Evolutionary conservation across 2,329 filamentous ascomycete species (phyloP), one percentile per base, ranked within the genome.

Genomic region (Fusarium scirpi): DNA sequence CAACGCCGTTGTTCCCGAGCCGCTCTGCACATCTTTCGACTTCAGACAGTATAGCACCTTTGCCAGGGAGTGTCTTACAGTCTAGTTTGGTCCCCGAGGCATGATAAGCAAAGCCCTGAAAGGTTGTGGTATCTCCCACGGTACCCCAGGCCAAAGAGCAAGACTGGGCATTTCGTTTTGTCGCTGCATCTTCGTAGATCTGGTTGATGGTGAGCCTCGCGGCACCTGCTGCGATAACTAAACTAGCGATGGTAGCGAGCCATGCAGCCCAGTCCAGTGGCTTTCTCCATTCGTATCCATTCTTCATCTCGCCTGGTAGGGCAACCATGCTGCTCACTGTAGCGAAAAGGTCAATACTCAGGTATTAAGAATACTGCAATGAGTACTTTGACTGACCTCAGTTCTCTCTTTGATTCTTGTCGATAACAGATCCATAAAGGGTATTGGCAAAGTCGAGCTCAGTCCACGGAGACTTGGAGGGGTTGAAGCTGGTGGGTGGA

Each of bases 321-420:
- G 10, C 34, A 38, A 38, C 34, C 34, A 38, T n/a, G 18, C 34
- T 38, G 9, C 3, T 38, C 9, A 11, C 34, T 38, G 18, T n/a
- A 38, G 34, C 9, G 9, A n/a, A 38, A n/a, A 2, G 18, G 34
- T 38, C 10, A 38, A n/a, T n/a, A 32, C 5, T 11, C 18, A 12
- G 18, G 10, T n/a, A n/a, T 7, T 4, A 1, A 11, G 10, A 0
- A n/a, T 7, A 10, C 3, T 38, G 6, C 6, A 12, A n/a, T 11
- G 18, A n/a, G 4, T 10, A 3, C 0, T 4, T 38, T 7, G 18
- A 38, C 34, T 38, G 18, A 38, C 34, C 18, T 38, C 34, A 4
- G 10, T 38, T 38, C 18, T n/a, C 18, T 38, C 10, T 38, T 38
- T 38, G 2, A 12, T 18, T 12, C n/a, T 6, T 12, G 34, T 11